Conservation (phyloP, 805 yeast genomes). For the Gaillardinia entomophila region DNA sequence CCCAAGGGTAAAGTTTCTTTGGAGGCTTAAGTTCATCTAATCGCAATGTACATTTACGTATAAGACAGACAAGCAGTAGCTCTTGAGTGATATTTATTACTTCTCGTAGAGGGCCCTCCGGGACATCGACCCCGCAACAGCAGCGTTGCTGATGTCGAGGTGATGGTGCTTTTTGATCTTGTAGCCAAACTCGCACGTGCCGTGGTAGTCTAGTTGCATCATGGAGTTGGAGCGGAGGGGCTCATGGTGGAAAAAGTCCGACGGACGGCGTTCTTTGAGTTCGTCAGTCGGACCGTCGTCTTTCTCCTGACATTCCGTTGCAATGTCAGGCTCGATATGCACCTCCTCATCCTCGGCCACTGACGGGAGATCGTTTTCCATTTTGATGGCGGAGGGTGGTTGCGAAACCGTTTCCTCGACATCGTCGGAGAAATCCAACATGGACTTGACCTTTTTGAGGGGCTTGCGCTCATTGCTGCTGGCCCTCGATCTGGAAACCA, state of each 20-base stretch:
- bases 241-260: not conserved
- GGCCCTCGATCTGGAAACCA: not conserved
- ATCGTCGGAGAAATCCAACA: slow-evolving; percentile 18
- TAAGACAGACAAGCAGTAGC: not conserved
- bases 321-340: not conserved
- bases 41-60: not conserved
- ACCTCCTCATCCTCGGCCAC: not conserved
- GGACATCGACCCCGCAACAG: slow-evolving; percentile 20
- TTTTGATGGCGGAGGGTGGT: no score
- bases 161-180: slow-evolving; percentile 39
- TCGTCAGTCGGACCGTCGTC: no score
- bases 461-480: not conserved
- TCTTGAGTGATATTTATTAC: not conserved
- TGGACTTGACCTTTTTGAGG: slow-evolving; percentile 17
- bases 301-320: no score
- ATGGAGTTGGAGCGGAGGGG: slow-evolving; percentile 6
- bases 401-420: not conserved
- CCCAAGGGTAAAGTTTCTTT: slow-evolving; percentile 97
- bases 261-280: not conserved
- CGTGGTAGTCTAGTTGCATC: slow-evolving; percentile 17
- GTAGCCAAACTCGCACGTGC: slow-evolving; percentile 37
- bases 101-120: slow-evolving; percentile 6
- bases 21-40: slow-evolving; percentile 68
- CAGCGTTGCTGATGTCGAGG: slow-evolving; percentile 29
- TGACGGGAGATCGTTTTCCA: not conserved